Percentiles rank a stretch among this genome's conserved stretches.
Evolutionary conservation across 2,329 filamentous ascomycete genomes (phyloP).

Genomic region (Fusarium sp.): DNA sequence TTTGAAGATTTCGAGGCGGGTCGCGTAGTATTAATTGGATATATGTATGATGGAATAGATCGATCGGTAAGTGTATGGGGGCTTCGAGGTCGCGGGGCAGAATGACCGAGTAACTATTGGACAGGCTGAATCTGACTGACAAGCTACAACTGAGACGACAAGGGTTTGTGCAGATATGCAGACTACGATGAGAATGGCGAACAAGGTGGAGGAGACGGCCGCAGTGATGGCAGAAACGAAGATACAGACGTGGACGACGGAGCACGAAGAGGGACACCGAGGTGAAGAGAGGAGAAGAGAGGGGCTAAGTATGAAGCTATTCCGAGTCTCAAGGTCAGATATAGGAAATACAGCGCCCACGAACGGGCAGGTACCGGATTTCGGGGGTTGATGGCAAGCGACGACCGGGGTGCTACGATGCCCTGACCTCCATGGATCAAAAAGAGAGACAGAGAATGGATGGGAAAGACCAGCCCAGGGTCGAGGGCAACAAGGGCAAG

Average conservation of each 20-base stretch:
- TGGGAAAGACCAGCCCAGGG: constrained; percentile 26
- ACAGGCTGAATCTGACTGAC: constrained; percentile 29
- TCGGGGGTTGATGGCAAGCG: constrained; percentile 37
- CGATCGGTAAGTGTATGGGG: constrained; percentile 25
- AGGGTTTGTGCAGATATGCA: constrained; percentile 24
- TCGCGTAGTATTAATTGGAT: constrained; percentile 25
- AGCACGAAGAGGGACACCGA: constrained; percentile 26
- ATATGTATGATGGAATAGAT: constrained; percentile 30
- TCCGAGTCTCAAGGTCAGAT: constrained; percentile 44
- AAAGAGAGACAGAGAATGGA: constrained; percentile 23
- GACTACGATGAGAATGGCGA: constrained; percentile 28
- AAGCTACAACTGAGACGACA: constrained; percentile 29
- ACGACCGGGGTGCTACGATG: constrained; percentile 37
- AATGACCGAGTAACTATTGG: constrained; percentile 27
- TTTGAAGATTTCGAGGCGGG: constrained; percentile 10
- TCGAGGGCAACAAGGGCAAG: constrained; percentile 30
- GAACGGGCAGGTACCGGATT: constrained; percentile 38
- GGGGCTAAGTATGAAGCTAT: constrained; percentile 45
- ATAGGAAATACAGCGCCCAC: constrained; percentile 39
- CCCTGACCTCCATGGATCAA: constrained; percentile 16
- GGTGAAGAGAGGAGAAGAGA: constrained; percentile 28
- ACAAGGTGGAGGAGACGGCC: constrained; percentile 14
- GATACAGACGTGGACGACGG: constrained; percentile 15
- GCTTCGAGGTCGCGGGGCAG: constrained; percentile 35
- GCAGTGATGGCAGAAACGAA: constrained; percentile 6